phyloP scores from a whole-genome alignment of 2,329 filamentous ascomycete species.

The Westerdykella sp. region DNA sequence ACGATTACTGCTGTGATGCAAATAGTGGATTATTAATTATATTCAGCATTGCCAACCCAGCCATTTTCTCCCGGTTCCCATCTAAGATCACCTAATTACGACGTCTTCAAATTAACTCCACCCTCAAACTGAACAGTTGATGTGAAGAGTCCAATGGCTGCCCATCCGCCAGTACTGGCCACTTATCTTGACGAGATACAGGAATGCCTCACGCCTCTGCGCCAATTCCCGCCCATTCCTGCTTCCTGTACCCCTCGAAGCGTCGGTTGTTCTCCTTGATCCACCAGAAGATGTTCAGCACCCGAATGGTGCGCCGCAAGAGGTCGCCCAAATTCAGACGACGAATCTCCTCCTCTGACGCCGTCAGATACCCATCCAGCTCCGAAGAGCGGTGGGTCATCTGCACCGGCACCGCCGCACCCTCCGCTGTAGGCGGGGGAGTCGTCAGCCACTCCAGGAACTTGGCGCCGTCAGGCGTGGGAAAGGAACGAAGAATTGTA shows the following conservation, averaged over 20 bases:
- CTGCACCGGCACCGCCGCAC: neutral
- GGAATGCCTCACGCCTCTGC: neutral
- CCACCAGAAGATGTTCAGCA: conserved; percentile 9
- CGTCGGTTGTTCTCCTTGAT: conserved; percentile 2
- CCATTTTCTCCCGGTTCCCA: too few relatives aligned
- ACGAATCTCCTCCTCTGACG: conserved; percentile 5
- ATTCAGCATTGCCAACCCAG: too few relatives aligned
- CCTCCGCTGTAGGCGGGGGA: neutral
- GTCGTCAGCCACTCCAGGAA: conserved; percentile 8
- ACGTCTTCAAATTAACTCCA: too few relatives aligned
- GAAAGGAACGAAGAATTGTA: conserved; percentile 4
- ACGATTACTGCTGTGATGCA: too few relatives aligned
- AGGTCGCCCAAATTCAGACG: conserved; percentile 1
- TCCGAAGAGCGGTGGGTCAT: conserved; percentile 3
- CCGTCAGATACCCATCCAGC: conserved; percentile 6
- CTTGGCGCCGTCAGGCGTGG: conserved; percentile 6
- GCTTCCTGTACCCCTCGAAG: conserved; percentile 3
- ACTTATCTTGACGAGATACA: too few relatives aligned
- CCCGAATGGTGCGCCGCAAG: conserved; percentile 2
- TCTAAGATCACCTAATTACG: too few relatives aligned
- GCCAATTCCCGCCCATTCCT: conserved; percentile 5
- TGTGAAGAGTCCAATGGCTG: too few relatives aligned
- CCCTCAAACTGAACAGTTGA: too few relatives aligned
- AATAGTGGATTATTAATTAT: too few relatives aligned
- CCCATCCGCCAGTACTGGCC: too few relatives aligned